Conservation (phyloP, 139 green algal genomes). For the Chlorella sp. region DNA sequence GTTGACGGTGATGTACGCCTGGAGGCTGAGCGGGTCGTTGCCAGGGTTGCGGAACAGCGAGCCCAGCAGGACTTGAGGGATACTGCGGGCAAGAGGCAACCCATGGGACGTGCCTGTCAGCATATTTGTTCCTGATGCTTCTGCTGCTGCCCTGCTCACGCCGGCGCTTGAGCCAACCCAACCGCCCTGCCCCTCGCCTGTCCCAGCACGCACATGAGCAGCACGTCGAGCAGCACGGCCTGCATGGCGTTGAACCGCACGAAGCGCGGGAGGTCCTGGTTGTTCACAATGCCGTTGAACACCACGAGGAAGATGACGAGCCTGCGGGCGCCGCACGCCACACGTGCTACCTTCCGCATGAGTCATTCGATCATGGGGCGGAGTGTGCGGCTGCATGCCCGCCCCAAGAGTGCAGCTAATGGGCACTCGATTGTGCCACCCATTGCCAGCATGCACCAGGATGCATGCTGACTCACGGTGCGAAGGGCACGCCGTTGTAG, state of each 20-base stretch:
- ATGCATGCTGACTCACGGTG: slow-evolving; percentile 35
- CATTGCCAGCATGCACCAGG: too few relatives aligned
- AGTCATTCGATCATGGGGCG: too few relatives aligned
- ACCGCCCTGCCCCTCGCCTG: background rate
- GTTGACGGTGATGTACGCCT: slow-evolving; percentile 61
- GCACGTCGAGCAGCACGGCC: slow-evolving; percentile 74
- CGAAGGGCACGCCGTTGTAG: slow-evolving; percentile 47
- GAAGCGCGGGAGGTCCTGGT: slow-evolving; percentile 51
- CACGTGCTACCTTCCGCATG: too few relatives aligned
- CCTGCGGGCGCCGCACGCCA: slow-evolving; percentile 8
- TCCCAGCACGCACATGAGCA: slow-evolving; percentile 61
- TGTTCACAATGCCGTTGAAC: slow-evolving; percentile 54
- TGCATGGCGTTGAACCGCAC: slow-evolving; percentile 81
- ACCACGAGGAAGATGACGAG: slow-evolving; percentile 45
- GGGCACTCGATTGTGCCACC: too few relatives aligned
- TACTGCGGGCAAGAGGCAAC: too few relatives aligned
- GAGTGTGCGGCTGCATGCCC: too few relatives aligned
- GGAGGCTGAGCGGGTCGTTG: slow-evolving; percentile 42
- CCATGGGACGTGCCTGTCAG: too few relatives aligned
- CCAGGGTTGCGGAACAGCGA: slow-evolving; percentile 25
- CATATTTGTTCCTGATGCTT: too few relatives aligned
- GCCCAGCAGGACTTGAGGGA: slow-evolving; percentile 26
- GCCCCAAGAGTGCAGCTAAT: too few relatives aligned
- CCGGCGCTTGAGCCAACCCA: too few relatives aligned
- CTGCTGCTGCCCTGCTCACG: too few relatives aligned